Conservation (phyloP, 805 yeast genomes). For the Lipomyces mesembrius region DNA sequence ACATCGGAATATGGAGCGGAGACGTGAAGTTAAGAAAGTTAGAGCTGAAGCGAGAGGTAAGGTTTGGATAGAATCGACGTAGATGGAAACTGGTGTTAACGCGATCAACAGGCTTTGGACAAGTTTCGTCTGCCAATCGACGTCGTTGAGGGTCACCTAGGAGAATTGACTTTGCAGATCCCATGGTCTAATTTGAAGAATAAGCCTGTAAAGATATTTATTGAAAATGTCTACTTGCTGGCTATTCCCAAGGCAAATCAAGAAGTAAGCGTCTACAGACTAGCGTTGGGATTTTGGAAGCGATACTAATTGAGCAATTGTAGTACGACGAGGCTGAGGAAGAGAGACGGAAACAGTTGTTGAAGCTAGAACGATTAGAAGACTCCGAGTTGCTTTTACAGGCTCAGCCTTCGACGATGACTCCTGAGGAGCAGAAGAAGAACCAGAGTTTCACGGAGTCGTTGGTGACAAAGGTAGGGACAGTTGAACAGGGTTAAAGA, state of each 20-base stretch:
- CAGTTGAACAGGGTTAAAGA: neutral
- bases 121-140: slow-evolving; percentile 82
- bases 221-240: slow-evolving; percentile 83
- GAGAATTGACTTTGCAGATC: slow-evolving; percentile 84
- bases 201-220: slow-evolving; percentile 85
- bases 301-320: neutral
- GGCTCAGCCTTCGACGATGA: slow-evolving; percentile 50
- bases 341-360: slow-evolving; percentile 63
- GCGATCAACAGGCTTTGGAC: slow-evolving; percentile 64
- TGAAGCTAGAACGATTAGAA: slow-evolving; percentile 70
- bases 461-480: slow-evolving; percentile 72
- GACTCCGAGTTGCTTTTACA: slow-evolving; percentile 56
- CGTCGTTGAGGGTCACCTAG: slow-evolving; percentile 86
- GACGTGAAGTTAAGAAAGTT: slow-evolving; percentile 85
- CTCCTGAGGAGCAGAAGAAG: slow-evolving; percentile 49
- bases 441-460: slow-evolving; percentile 87
- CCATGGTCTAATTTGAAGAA: slow-evolving; percentile 96
- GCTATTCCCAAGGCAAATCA: slow-evolving; percentile 73
- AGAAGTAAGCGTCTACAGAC: slow-evolving; percentile 38
- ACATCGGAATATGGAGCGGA: slow-evolving; percentile 97
- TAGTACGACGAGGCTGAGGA: slow-evolving; percentile 62
- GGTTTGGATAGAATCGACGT: slow-evolving; percentile 17
- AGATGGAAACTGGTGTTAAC: slow-evolving; percentile 5
- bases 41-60: slow-evolving; percentile 72
- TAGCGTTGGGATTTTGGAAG: neutral